phyloP scores from a whole-genome alignment of 257 asterid species.

The Solanum chmielewskii region DNA sequence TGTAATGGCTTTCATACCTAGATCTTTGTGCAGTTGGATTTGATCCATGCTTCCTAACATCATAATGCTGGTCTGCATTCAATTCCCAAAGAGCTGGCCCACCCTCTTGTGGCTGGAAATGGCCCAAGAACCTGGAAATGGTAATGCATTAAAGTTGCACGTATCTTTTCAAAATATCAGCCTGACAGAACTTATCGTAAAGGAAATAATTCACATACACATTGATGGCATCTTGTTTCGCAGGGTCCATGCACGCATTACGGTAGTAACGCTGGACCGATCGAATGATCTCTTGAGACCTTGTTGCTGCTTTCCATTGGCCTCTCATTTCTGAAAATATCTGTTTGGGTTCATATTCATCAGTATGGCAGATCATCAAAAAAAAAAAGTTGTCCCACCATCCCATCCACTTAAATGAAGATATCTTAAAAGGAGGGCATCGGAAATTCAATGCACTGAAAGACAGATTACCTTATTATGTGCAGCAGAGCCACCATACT shows the following conservation, averaged over 20 bases:
- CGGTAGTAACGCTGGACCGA: slow-evolving; percentile 74
- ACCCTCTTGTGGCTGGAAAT: slow-evolving; percentile 81
- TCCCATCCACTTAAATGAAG: not conserved
- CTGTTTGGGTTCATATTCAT: slow-evolving; percentile 26
- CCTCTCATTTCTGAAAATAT: slow-evolving; percentile 87
- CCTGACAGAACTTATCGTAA: not conserved
- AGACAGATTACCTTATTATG: slow-evolving; percentile 68
- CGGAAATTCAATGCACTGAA: not conserved
- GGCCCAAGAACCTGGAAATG: slow-evolving; percentile 72
- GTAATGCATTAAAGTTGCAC: not conserved
- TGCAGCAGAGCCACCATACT: slow-evolving; percentile 97
- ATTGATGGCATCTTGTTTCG: slow-evolving; percentile 86
- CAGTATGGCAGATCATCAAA: not conserved
- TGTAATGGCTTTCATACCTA: slow-evolving; percentile 29
- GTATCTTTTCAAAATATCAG: not conserved
- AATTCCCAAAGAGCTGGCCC: slow-evolving; percentile 83
- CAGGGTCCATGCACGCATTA: slow-evolving; percentile 84
- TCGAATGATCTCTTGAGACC: slow-evolving; percentile 72
- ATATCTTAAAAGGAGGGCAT: not conserved
- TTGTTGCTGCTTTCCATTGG: slow-evolving; percentile 86
- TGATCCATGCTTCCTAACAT: slow-evolving; percentile 37
- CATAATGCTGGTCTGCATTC: slow-evolving; percentile 73
- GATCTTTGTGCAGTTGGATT: slow-evolving; percentile 30
- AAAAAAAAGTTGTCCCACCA: not conserved
- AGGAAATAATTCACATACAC: slow-evolving; percentile 39